Percentiles rank a stretch among this genome's conserved stretches.
Evolutionary conservation across 2,329 filamentous ascomycete genomes (phyloP).

Genomic region (Emericellopsis cladophorae): DNA sequence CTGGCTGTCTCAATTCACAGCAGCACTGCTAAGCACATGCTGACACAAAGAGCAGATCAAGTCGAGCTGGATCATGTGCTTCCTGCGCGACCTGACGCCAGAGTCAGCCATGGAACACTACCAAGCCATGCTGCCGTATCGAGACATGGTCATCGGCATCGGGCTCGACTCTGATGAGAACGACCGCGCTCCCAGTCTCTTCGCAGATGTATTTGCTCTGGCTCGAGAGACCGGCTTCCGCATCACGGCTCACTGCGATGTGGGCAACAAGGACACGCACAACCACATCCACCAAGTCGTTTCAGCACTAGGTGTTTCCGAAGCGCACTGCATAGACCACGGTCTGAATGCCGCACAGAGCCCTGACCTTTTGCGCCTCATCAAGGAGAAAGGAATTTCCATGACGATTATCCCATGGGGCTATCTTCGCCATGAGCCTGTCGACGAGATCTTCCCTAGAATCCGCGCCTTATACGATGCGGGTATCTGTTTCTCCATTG

Average conservation of each 20-base stretch:
- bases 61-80: slow-evolving; percentile 54
- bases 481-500: slow-evolving; percentile 54
- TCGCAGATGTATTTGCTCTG: slow-evolving; percentile 21
- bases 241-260: slow-evolving; percentile 34
- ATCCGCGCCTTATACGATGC: slow-evolving; percentile 39
- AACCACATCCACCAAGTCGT: slow-evolving; percentile 37
- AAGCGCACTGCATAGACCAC: slow-evolving; percentile 57
- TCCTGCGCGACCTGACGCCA: slow-evolving; percentile 53
- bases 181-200: slow-evolving; percentile 26
- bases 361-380: slow-evolving; percentile 36
- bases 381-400: slow-evolving; percentile 43
- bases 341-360: slow-evolving; percentile 52
- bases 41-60: slow-evolving; percentile 1
- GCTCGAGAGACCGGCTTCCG: slow-evolving; percentile 24
- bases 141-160: slow-evolving; percentile 24
- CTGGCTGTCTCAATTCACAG: no score
- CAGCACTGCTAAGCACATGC: neutral
- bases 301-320: slow-evolving; percentile 40
- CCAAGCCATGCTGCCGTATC: slow-evolving; percentile 20
- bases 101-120: slow-evolving; percentile 50
- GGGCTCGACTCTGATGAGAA: slow-evolving; percentile 31
- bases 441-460: slow-evolving; percentile 32
- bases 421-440: slow-evolving; percentile 3
- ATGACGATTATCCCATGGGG: slow-evolving; percentile 51
- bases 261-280: slow-evolving; percentile 29